These are phyloP conservation scores for Plantago ovata DNA, from an alignment of 257 asterid species.

Conservation along the genomic window DNA sequence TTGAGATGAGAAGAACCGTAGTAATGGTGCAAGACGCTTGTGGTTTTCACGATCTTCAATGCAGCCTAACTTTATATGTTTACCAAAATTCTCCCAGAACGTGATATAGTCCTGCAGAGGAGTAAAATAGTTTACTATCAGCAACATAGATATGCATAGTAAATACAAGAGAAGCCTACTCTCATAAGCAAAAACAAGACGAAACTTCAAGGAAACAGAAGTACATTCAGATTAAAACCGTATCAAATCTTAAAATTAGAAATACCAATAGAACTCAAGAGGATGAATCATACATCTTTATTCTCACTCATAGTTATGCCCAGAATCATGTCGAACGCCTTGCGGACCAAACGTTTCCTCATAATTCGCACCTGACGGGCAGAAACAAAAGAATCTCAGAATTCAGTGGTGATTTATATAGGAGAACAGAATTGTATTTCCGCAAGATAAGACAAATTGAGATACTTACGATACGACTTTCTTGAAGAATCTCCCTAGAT, in stretches of 20 bases:
- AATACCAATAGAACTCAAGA: background rate
- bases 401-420: background rate
- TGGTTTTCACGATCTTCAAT: constrained; percentile 97
- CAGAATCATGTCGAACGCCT: constrained; percentile 96
- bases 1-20: constrained; percentile 88
- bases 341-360: constrained; percentile 97
- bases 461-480: constrained; percentile 91
- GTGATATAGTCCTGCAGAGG: constrained; percentile 67
- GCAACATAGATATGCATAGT: too few relatives aligned
- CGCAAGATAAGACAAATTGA: background rate
- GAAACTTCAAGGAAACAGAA: background rate
- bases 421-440: too few relatives aligned
- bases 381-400: constrained; percentile 15
- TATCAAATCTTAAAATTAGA: background rate
- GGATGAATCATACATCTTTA: constrained; percentile 49
- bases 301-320: constrained; percentile 90
- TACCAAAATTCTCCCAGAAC: constrained; percentile 93
- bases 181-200: too few relatives aligned
- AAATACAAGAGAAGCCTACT: too few relatives aligned
- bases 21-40: constrained; percentile 90
- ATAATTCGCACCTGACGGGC: constrained; percentile 75
- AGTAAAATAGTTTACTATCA: background rate
- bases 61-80: constrained; percentile 85
- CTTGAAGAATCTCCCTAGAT: constrained; percentile 97
- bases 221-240: constrained; percentile 4